These are phyloP conservation scores for Alopecurus myosuroides DNA, from an alignment of 176 grass and related monocot species.

Conservation along the genomic window DNA sequence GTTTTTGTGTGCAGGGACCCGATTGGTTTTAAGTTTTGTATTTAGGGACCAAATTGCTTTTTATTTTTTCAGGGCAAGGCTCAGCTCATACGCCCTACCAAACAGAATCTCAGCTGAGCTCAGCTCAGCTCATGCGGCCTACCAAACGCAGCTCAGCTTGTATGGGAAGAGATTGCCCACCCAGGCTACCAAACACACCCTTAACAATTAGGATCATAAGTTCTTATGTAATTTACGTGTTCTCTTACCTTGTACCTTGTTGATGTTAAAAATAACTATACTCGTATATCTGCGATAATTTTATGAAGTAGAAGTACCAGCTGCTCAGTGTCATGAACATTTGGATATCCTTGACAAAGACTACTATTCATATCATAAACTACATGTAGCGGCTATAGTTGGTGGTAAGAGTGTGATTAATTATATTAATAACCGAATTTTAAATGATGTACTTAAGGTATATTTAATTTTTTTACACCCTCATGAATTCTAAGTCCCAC, in stretches of 20 bases:
- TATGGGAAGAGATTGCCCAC: too few relatives aligned
- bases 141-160: too few relatives aligned
- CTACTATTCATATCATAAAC: not conserved
- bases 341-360: not conserved
- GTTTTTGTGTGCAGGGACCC: too few relatives aligned
- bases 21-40: too few relatives aligned
- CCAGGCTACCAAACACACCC: too few relatives aligned
- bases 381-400: not conserved
- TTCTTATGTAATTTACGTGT: not conserved
- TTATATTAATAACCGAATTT: not conserved
- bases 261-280: not conserved
- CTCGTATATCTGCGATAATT: too few relatives aligned
- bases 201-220: not conserved
- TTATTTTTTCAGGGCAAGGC: too few relatives aligned
- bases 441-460: not conserved
- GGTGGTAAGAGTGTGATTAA: not conserved
- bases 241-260: not conserved
- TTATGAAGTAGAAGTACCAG: not conserved
- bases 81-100: too few relatives aligned
- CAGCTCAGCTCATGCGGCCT: too few relatives aligned
- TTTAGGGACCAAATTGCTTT: too few relatives aligned
- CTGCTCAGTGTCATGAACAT: not conserved
- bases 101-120: too few relatives aligned
- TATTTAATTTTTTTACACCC: not conserved
- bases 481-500: too few relatives aligned